phyloP scores from a whole-genome alignment of 1,139 yeast species.

The Yamadazyma spencermartinsiae region DNA sequence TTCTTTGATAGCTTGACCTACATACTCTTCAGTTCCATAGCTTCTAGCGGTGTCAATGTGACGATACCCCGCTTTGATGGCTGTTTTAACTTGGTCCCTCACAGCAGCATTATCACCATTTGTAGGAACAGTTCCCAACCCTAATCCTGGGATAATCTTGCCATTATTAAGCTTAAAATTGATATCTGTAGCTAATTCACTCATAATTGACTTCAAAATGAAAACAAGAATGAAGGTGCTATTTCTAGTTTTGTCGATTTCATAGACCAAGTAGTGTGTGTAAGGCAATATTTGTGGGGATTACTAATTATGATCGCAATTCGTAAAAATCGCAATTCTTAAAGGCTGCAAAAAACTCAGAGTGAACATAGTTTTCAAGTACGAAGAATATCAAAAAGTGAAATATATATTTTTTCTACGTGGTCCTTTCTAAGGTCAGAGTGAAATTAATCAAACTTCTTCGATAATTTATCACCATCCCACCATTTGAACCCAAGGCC shows the following conservation, averaged over 20 bases:
- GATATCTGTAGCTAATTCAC: constrained; percentile 22
- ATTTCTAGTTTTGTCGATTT: neutral
- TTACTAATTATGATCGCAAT: neutral
- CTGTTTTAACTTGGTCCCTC: constrained; percentile 36
- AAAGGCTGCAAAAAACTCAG: no score
- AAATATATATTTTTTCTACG: neutral
- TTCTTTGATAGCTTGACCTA: constrained; percentile 52
- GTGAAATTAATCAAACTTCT: neutral
- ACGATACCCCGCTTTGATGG: constrained; percentile 41
- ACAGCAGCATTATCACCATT: constrained; percentile 28
- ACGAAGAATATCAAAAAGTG: neutral
- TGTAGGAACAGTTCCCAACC: constrained; percentile 38
- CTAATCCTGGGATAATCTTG: constrained; percentile 34
- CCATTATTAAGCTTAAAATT: constrained; percentile 29
- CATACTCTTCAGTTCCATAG: constrained; percentile 48
- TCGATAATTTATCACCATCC: constrained; percentile 25
- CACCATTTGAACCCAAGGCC: constrained; percentile 41
- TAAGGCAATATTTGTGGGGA: no score
- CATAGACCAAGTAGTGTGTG: no score
- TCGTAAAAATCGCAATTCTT: neutral
- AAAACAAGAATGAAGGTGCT: neutral
- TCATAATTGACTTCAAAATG: neutral
- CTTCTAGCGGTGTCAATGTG: constrained; percentile 45
- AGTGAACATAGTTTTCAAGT: no score
- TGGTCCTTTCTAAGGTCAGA: neutral